Percentiles rank a stretch among this genome's conserved stretches.
These are phyloP conservation scores for Pleurostoma richardsiae DNA, from an alignment of 2,329 filamentous ascomycete genomes.

Conservation along the genomic window DNA sequence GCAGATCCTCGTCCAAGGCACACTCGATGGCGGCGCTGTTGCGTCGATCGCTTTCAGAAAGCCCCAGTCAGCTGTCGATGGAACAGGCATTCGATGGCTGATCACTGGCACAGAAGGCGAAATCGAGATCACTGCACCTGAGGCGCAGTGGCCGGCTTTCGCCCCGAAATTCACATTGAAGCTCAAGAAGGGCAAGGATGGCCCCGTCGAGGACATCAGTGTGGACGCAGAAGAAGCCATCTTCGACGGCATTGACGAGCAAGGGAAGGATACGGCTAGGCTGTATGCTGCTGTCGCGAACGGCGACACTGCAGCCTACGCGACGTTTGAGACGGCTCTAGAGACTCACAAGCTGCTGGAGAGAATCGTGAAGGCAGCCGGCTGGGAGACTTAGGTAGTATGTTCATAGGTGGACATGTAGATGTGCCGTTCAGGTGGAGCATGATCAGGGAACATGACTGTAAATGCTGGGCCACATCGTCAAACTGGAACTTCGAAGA, in stretches of 20 bases:
- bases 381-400: neutral
- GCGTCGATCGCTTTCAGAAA: slow-evolving; percentile 21
- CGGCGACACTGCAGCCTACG: neutral
- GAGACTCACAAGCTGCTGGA: neutral
- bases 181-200: neutral
- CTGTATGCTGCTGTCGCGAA: neutral
- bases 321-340: neutral
- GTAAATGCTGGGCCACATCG: too few species aligned
- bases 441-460: too few species aligned
- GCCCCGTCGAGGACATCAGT: neutral
- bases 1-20: slow-evolving; percentile 26
- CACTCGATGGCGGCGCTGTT: slow-evolving; percentile 20
- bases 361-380: neutral
- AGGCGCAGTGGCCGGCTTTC: slow-evolving; percentile 7
- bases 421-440: too few species aligned
- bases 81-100: slow-evolving; percentile 21
- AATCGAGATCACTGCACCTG: slow-evolving; percentile 17
- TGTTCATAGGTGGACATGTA: too few species aligned
- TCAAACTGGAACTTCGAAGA: too few species aligned
- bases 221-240: neutral
- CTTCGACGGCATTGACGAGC: neutral
- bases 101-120: slow-evolving; percentile 31
- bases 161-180: slow-evolving; percentile 4
- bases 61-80: slow-evolving; percentile 12
- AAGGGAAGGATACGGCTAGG: neutral